Conservation (phyloP, 2,329 filamentous ascomycete genomes). For the Cladosporium sp. region DNA sequence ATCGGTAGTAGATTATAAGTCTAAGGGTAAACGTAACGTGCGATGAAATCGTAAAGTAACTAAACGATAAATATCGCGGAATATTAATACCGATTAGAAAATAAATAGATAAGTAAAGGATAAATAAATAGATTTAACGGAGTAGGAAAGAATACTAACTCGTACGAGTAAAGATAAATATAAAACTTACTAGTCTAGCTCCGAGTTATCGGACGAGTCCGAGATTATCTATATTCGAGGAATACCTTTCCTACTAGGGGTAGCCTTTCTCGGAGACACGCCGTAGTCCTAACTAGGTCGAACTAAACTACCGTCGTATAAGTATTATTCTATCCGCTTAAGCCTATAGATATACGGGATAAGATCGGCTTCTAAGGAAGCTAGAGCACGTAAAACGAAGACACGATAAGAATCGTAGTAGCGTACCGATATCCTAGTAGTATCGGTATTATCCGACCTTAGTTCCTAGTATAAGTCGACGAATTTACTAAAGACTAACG, state of each 20-base stretch:
- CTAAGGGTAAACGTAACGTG: neutral
- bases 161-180: neutral
- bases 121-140: neutral
- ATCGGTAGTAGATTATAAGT: neutral
- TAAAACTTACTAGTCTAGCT: neutral
- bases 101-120: no score
- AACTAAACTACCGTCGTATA: neutral
- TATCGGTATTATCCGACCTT: neutral
- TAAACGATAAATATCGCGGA: neutral
- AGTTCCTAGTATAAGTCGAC: neutral
- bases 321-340: neutral
- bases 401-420: neutral
- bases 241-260: neutral
- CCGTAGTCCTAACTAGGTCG: neutral
- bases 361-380: neutral
- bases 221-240: neutral
- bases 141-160: neutral
- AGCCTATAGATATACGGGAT: neutral
- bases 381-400: neutral
- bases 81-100: no score
- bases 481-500: neutral
- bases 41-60: neutral
- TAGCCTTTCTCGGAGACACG: neutral
- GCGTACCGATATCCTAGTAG: neutral
- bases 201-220: neutral